Conservation (phyloP, 2,329 filamentous ascomycete genomes). For the Elsinoe necatrix region DNA sequence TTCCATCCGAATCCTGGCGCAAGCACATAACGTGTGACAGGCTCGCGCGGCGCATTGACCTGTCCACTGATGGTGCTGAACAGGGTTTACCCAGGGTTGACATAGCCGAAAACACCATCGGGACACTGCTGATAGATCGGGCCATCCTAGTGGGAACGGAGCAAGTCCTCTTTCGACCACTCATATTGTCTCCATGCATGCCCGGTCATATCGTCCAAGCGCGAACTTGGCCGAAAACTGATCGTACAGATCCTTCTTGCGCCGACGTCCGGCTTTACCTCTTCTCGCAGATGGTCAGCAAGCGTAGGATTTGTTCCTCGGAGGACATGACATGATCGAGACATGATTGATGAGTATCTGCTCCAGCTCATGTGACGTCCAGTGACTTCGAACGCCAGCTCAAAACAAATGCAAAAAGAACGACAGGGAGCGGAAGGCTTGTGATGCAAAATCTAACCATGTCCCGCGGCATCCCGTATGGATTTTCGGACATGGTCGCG, state of each 20-base stretch:
- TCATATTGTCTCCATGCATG: not conserved
- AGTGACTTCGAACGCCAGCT: not conserved
- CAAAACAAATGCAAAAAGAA: not conserved
- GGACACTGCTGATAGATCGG: not conserved
- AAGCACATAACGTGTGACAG: slow-evolving; percentile 4
- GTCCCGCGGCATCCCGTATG: not conserved
- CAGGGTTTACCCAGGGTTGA: slow-evolving; percentile 9
- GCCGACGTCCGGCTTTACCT: not conserved
- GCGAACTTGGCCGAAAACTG: not conserved
- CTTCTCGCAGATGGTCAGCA: not conserved
- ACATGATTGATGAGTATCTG: not conserved
- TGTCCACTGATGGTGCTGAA: not conserved
- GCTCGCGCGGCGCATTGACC: slow-evolving; percentile 7
- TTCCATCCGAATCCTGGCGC: not conserved
- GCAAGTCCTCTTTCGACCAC: not conserved
- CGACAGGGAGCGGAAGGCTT: not conserved
- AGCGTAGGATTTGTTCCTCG: not conserved
- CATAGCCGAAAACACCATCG: not conserved
- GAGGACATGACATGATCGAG: not conserved
- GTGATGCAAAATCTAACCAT: not conserved
- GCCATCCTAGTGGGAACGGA: not conserved
- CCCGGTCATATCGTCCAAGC: not conserved
- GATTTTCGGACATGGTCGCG: not conserved
- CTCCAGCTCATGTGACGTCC: not conserved
- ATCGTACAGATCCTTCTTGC: slow-evolving; percentile 2